A percentile compares a stretch with the other conserved stretches of the same genome.
Evolutionary conservation across 1,284 basidiomycete genomes (phyloP).

Genomic region (Cryptococcus amylolentus): DNA sequence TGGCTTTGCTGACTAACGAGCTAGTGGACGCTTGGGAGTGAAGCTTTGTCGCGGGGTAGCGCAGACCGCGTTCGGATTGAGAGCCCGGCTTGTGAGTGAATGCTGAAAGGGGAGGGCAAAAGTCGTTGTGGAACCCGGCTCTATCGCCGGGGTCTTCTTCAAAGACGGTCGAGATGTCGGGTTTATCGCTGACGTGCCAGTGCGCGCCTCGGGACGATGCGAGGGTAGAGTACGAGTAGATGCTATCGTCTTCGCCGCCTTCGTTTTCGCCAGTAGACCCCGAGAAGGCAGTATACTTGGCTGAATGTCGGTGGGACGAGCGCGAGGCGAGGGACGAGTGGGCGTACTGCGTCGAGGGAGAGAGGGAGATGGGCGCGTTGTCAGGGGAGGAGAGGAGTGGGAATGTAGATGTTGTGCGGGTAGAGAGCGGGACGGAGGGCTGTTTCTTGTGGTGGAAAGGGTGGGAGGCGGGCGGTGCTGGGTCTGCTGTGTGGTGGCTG

Average conservation of each 20-base stretch:
- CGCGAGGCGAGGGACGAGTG: constrained; percentile 4
- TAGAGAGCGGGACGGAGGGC: constrained; percentile 24
- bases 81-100: no score
- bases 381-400: background rate
- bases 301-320: background rate
- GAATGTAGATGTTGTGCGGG: constrained; percentile 17
- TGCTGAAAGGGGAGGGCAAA: background rate
- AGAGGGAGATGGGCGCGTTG: constrained; percentile 3
- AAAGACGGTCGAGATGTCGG: constrained; percentile 37
- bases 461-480: background rate
- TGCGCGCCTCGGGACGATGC: constrained; percentile 11
- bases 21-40: constrained; percentile 5
- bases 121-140: background rate
- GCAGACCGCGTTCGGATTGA: background rate
- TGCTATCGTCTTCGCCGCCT: background rate
- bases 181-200: constrained; percentile 15
- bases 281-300: background rate
- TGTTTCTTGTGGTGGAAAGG: constrained; percentile 17
- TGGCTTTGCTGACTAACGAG: constrained; percentile 12
- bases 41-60: background rate
- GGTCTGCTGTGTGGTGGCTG: background rate
- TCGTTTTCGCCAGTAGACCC: background rate
- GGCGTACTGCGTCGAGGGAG: constrained; percentile 17
- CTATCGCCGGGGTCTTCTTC: constrained; percentile 27
- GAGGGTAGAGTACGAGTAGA: constrained; percentile 19